phyloP scores from a whole-genome alignment of 2,329 filamentous ascomycete species.

The Colletotrichum tropicicola region DNA sequence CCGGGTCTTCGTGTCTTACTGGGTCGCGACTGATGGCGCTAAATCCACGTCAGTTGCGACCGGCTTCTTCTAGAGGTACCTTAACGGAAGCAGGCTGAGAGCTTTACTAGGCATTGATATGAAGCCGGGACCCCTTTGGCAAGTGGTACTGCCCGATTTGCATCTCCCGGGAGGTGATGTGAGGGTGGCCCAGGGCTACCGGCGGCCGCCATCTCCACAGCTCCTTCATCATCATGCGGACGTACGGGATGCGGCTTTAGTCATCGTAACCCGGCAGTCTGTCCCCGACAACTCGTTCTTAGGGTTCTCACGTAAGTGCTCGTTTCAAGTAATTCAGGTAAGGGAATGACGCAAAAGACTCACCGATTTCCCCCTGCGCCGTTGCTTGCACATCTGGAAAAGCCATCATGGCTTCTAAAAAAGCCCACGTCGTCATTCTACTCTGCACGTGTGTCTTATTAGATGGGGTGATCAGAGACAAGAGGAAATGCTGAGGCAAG shows the following conservation, averaged over 20 bases:
- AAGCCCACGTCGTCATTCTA: conserved; percentile 5
- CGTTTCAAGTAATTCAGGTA: no score
- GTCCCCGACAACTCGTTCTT: background rate
- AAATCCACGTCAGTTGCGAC: background rate
- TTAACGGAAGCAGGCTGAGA: no score
- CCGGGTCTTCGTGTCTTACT: background rate
- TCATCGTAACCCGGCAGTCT: background rate
- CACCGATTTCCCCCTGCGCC: background rate
- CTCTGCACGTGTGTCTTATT: no score
- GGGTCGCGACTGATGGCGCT: conserved; percentile 9
- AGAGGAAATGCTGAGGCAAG: background rate
- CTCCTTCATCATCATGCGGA: conserved; percentile 14
- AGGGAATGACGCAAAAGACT: background rate
- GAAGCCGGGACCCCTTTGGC: conserved; percentile 1
- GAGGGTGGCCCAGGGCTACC: conserved; percentile 2
- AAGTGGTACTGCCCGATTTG: background rate
- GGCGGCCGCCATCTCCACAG: conserved; percentile 6
- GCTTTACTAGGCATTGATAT: conserved; percentile 7
- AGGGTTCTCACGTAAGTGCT: background rate
- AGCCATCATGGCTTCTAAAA: conserved; percentile 5
- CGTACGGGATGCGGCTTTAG: background rate
- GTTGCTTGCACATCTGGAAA: conserved; percentile 1
- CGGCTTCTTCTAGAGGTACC: no score
- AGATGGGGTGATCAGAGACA: no score
- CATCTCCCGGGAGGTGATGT: background rate